Conservation (phyloP, 1,139 yeast species). For the Debaryomyces sp. region DNA sequence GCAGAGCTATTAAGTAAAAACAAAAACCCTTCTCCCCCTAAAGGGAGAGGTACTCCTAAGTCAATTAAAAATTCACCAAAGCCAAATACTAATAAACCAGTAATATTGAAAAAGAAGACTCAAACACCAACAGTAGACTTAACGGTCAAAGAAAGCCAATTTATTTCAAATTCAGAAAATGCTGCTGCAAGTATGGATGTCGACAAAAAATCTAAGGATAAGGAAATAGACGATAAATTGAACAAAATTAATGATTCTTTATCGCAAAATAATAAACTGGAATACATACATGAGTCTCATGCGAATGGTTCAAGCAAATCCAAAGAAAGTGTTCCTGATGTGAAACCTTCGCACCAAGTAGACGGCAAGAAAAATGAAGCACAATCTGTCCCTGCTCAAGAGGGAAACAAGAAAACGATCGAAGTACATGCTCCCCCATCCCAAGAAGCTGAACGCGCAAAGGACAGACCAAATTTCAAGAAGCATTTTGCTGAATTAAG, state of each 20-base stretch:
- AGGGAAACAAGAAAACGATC: not conserved
- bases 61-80: conserved; percentile 28
- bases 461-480: conserved; percentile 36
- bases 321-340: not conserved
- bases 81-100: conserved; percentile 33
- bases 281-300: not conserved
- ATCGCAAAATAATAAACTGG: conserved; percentile 1
- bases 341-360: not conserved
- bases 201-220: not conserved
- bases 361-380: not conserved
- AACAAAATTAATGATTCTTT: conserved; percentile 8
- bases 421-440: not conserved
- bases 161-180: not conserved
- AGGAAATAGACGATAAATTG: conserved; percentile 9
- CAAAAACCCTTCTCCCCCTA: conserved; percentile 11
- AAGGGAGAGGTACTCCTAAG: conserved; percentile 22
- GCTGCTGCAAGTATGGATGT: not conserved
- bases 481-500: conserved; percentile 35
- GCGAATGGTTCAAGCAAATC: not conserved
- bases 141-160: not conserved
- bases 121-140: conserved; percentile 7
- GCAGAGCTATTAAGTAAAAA: conserved; percentile 42
- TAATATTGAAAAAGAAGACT: conserved; percentile 43
- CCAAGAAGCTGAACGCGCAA: conserved; percentile 9
- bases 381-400: not conserved